Base-by-base conservation (phyloP, 768 basidiomycete genomes). In the Pleurotus tuoliensis region DNA sequence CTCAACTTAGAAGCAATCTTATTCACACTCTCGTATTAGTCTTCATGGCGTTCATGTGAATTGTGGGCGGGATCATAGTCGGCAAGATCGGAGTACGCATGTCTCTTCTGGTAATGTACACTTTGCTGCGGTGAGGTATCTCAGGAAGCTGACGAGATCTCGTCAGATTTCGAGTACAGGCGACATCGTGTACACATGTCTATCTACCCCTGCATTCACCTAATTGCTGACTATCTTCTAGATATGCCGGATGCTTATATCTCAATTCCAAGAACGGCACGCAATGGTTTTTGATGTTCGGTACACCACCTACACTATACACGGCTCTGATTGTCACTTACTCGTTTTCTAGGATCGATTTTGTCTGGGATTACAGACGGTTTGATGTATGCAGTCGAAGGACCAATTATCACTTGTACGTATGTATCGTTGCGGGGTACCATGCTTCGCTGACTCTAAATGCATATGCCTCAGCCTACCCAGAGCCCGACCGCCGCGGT, bases 261-360 rank as follows among this genome's bases (percentile, higher is more conserved):
- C 59, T 71, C 40, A 71, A 71, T 55, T 69, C 68, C 7, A 69
- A 71, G 56, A 69, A 67, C 57, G 69, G 69, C 16, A 69, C 66
- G 5, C 69, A 71, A 49, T 71, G 69, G 69, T 71, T 71, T 58
- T 62, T 71, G 58, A 69, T 71, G 68, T 60, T 71, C 6, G 67
- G 65, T 64, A 45, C 34, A 40, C 24, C 41, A 34, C 13, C 20
- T 27, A 5, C 51, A 38, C 18, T 3, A 34, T 15, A 20, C 13
- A 40, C 7, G 7, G 18, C 8, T 4, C 47, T 25, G 46, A 47
- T 3, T 57, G 13, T 34, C 39, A 22, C 55, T 49, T 16, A 20
- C 30, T 9, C 24, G 6, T 9, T 16, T 18, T 18, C 27, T 37
- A 66, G 68, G 68, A 15, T 69, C 68, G 20, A 69, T 71, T 41